These are phyloP conservation scores for Fusarium phyllophilum DNA, from an alignment of 2,329 filamentous ascomycete species.

Conservation along the genomic window DNA sequence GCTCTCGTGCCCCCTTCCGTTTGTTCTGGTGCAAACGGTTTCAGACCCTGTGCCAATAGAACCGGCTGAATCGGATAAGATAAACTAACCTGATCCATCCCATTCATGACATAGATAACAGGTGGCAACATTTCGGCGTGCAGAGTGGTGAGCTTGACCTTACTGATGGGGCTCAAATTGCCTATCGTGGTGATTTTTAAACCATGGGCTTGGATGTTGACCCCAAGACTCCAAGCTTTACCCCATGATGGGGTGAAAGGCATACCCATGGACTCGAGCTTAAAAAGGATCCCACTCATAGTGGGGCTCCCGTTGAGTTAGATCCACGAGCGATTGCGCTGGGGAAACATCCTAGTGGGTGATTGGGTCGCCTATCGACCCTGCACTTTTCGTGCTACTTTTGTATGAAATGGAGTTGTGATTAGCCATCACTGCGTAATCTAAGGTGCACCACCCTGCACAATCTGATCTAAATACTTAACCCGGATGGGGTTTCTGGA, in stretches of 20 bases:
- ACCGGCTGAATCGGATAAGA: not conserved
- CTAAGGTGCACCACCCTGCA: no score
- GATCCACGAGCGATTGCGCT: not conserved
- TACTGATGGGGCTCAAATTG: not conserved
- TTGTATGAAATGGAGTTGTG: no score
- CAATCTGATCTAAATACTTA: no score
- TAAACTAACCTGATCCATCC: not conserved
- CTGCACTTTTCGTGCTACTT: not conserved
- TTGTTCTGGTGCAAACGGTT: not conserved
- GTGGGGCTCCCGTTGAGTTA: no score
- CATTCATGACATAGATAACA: not conserved
- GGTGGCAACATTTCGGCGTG: no score
- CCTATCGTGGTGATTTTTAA: no score
- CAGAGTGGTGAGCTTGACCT: not conserved
- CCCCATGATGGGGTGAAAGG: not conserved
- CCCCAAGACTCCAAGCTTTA: not conserved
- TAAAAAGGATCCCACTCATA: no score
- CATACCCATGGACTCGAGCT: not conserved
- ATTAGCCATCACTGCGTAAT: no score
- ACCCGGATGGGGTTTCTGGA: no score
- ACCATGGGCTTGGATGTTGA: not conserved
- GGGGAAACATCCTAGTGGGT: not conserved
- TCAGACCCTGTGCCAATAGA: not conserved
- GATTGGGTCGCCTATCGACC: not conserved
- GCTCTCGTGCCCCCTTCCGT: not conserved